A percentile compares a stretch with the other conserved stretches of the same genome.
Conservation (phyloP, 352 stramenopile species). For the Pythium myriotylum region DNA sequence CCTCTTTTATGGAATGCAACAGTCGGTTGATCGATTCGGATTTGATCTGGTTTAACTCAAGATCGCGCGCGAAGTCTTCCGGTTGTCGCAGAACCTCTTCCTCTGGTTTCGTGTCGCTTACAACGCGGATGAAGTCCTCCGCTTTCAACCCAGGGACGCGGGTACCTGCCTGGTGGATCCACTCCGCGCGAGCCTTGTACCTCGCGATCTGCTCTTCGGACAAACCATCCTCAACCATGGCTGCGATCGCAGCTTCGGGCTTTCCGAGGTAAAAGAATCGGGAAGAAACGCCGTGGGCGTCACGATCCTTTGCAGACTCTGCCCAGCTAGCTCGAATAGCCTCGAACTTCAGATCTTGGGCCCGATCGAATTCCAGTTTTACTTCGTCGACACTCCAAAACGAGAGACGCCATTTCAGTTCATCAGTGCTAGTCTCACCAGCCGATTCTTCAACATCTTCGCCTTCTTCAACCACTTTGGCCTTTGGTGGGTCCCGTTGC, state of each 20-base stretch:
- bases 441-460: conserved; percentile 5
- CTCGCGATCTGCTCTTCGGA: conserved; percentile 51
- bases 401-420: conserved; percentile 47
- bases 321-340: conserved; percentile 52
- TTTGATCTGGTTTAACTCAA: not conserved
- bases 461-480: conserved; percentile 15
- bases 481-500: conserved; percentile 8
- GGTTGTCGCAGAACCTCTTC: not conserved
- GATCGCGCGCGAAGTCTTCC: conserved; percentile 17
- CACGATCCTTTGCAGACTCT: conserved; percentile 54
- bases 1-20: conserved; percentile 19
- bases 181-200: conserved; percentile 43
- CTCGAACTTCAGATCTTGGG: conserved; percentile 55
- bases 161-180: conserved; percentile 26
- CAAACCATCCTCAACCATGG: conserved; percentile 44
- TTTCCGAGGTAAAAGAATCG: conserved; percentile 53
- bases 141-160: not conserved
- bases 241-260: conserved; percentile 37
- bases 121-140: conserved; percentile 10
- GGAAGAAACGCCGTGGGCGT: conserved; percentile 56
- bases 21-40: not conserved
- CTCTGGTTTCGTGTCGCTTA: not conserved
- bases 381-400: conserved; percentile 69
- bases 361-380: conserved; percentile 59
- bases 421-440: not conserved